Percentiles rank a stretch among this genome's conserved stretches.
These are phyloP conservation scores for Colletotrichum orbiculare DNA, from an alignment of 2,329 filamentous ascomycete species.

Conservation along the genomic window DNA sequence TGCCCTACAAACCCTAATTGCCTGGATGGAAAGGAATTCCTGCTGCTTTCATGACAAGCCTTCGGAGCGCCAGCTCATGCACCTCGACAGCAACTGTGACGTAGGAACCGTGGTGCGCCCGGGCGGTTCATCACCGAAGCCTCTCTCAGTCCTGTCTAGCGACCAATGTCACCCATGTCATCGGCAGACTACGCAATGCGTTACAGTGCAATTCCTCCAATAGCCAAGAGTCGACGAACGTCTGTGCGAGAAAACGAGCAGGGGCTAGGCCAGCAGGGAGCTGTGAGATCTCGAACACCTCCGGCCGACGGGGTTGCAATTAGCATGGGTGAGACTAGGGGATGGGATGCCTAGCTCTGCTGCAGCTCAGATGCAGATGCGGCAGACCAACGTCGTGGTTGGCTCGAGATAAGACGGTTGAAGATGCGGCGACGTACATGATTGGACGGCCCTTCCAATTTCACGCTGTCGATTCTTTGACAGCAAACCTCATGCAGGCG, in stretches of 20 bases:
- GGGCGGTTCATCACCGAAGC: slow-evolving; percentile 25
- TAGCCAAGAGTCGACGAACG: slow-evolving; percentile 28
- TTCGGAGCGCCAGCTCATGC: slow-evolving; percentile 17
- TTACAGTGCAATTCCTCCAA: slow-evolving; percentile 25
- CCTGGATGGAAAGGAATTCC: neutral
- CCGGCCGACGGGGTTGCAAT: slow-evolving; percentile 30
- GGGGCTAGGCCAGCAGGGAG: slow-evolving; percentile 23
- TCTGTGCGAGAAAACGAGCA: slow-evolving; percentile 29
- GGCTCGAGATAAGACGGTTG: slow-evolving; percentile 54
- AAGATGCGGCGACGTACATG: slow-evolving; percentile 41
- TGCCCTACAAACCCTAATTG: slow-evolving; percentile 27
- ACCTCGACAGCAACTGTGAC: slow-evolving; percentile 27
- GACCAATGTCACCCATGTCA: neutral
- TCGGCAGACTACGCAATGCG: slow-evolving; percentile 22
- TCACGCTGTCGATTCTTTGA: slow-evolving; percentile 51
- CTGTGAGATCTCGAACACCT: slow-evolving; percentile 34
- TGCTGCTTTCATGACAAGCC: slow-evolving; percentile 14
- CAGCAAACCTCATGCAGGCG: slow-evolving; percentile 21
- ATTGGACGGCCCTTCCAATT: slow-evolving; percentile 52
- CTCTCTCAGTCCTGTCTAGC: neutral
- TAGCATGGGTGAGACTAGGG: slow-evolving; percentile 29
- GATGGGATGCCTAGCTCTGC: slow-evolving; percentile 18
- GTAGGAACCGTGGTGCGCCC: slow-evolving; percentile 23
- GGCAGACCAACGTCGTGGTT: slow-evolving; percentile 45
- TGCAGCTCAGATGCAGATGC: slow-evolving; percentile 30